These are phyloP conservation scores for Sugiyamaella qingdaonensis DNA, from an alignment of 805 yeast species.

Conservation along the genomic window DNA sequence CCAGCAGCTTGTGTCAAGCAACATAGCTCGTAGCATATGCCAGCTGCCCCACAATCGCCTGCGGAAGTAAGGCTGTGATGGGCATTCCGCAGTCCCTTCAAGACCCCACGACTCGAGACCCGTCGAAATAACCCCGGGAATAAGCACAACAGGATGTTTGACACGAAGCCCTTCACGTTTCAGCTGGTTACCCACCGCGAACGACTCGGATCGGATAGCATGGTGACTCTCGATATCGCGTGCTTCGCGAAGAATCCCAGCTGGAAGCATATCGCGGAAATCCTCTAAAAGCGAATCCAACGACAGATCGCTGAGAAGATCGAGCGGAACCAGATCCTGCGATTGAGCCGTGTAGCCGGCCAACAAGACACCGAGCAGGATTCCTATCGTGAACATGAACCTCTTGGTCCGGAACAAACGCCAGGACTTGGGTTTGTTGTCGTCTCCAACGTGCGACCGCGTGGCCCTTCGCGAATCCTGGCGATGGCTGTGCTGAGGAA, in stretches of 20 bases:
- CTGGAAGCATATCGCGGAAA: conserved; percentile 78
- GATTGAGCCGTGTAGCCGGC: conserved; percentile 60
- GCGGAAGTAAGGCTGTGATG: conserved; percentile 77
- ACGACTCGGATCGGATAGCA: conserved; percentile 58
- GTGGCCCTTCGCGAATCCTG: conserved; percentile 5
- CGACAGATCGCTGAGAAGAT: conserved; percentile 43
- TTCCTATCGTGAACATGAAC: conserved; percentile 63
- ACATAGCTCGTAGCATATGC: conserved; percentile 90
- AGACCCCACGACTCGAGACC: conserved; percentile 94
- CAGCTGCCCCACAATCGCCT: conserved; percentile 96
- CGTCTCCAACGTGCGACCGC: neutral
- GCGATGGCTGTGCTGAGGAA: conserved; percentile 1
- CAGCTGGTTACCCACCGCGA: conserved; percentile 78
- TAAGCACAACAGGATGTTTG: conserved; percentile 79
- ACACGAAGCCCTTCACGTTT: conserved; percentile 47
- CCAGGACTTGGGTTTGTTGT: neutral
- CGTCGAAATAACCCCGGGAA: conserved; percentile 94
- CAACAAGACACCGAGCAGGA: conserved; percentile 59
- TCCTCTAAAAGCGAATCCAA: conserved; percentile 56
- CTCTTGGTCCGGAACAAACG: conserved; percentile 40
- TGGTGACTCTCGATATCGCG: conserved; percentile 49
- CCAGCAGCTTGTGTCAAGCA: conserved; percentile 91
- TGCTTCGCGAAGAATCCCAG: conserved; percentile 54
- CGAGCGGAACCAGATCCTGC: conserved; percentile 43
- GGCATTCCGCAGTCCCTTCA: conserved; percentile 71